Evolutionary conservation across 2,329 filamentous ascomycete genomes (phyloP).

Genomic region (Saccharata proteae): DNA sequence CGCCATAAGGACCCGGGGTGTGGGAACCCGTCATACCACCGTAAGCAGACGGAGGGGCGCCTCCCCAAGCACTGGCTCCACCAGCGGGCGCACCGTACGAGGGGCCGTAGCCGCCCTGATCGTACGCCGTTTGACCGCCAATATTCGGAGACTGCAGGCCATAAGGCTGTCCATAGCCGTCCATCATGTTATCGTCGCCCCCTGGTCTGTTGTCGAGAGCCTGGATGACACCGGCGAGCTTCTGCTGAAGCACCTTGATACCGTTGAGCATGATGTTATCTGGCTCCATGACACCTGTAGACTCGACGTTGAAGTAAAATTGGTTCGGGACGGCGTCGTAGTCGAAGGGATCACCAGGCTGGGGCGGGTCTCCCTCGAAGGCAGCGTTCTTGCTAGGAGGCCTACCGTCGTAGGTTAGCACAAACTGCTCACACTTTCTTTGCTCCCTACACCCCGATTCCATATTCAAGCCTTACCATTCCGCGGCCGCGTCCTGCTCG

Average conservation of each 20-base stretch:
- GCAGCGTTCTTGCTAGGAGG: conserved; percentile 69
- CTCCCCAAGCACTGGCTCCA: conserved; percentile 6
- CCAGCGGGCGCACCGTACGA: conserved; percentile 41
- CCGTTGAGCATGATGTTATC: conserved; percentile 82
- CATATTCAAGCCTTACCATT: conserved; percentile 56
- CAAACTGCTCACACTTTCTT: no score
- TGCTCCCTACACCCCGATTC: no score
- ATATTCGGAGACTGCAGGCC: conserved; percentile 51
- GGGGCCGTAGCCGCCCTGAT: conserved; percentile 56
- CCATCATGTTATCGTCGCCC: conserved; percentile 38
- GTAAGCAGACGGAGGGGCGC: conserved; percentile 7
- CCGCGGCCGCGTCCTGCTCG: conserved; percentile 66
- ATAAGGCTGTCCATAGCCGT: conserved; percentile 39
- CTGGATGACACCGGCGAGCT: conserved; percentile 69
- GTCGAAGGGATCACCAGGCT: conserved; percentile 79
- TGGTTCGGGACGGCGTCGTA: conserved; percentile 72
- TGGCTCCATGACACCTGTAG: conserved; percentile 74
- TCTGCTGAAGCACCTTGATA: conserved; percentile 79
- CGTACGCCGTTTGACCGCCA: conserved; percentile 23
- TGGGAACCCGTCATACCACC: no score
- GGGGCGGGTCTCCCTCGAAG: conserved; percentile 61
- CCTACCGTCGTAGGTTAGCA: conserved; percentile 34
- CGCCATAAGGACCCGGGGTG: no score
- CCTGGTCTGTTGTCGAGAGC: conserved; percentile 33
- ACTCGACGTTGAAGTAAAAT: conserved; percentile 93